Base-by-base conservation (phyloP, 2,329 filamentous ascomycete genomes). In the Xylariaceae sp. region DNA sequence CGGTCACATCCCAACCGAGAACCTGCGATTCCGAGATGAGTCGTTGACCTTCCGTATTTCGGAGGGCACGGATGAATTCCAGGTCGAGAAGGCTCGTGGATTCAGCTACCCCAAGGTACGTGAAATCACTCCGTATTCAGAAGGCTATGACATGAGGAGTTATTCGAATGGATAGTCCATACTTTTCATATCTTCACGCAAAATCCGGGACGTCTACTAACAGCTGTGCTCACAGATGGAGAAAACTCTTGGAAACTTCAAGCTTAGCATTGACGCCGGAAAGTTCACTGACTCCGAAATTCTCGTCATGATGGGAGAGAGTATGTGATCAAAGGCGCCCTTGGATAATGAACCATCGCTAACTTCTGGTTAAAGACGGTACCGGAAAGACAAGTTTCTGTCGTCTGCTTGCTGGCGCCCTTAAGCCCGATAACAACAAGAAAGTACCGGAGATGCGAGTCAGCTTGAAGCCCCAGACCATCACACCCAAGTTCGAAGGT, bases 381-480 rank as follows among this genome's bases (percentile, higher is more conserved):
- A 99, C 95, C 42, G 95, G 95, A 75, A 97, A 99, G 83, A 99
- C 94, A 1, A 99, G 94, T 4, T 99, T 99, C 83, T 97, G 93
- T 82, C 91, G 88, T 73, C 88, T 99, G 79, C 82, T 99, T 67
- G 94, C 94, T 59, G 95, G 95, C 73, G 90, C 89, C 45, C 83
- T 96, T 69, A 93, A 97, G 78, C 94, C 95, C 7, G 95, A 99
- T 70, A 86, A 84, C 69, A 86, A 81, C 66, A 80, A 84, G 69
- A 85, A 85, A 70, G 84, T 99, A 13, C 94, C 94, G 13, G 86
- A 90, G 68, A 96, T 99, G 92, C 92, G 89, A 79, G 96, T 99
- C 74, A 92, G 88, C 80, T 95, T 97, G 48, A 99, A 99, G 83
- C 95, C 95, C 17, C 94, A 99, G 80, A 99, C 95, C 71, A 99